Evolutionary conservation across 164 flowering plant species (phyloP).

Genomic region (Pachysandra terminalis): DNA sequence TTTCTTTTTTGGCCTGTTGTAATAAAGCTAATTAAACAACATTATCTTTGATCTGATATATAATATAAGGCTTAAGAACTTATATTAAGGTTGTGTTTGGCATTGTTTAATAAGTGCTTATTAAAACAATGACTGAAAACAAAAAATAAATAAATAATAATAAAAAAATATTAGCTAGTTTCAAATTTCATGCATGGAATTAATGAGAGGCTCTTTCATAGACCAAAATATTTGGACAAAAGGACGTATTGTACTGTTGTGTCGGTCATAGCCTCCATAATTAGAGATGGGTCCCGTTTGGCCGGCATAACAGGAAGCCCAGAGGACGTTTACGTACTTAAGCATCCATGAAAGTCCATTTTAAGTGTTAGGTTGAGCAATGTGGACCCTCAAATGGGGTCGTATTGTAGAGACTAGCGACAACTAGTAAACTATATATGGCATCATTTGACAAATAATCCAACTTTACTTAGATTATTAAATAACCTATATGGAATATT

Average conservation of each 20-base stretch:
- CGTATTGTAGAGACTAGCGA: too few species aligned
- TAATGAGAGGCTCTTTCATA: background rate
- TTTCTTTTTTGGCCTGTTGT: too few species aligned
- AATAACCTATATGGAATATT: too few species aligned
- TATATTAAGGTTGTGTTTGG: too few species aligned
- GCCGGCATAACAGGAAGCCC: background rate
- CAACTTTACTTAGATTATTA: background rate
- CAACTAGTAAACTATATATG: background rate
- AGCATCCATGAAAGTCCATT: background rate
- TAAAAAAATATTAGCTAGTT: too few species aligned
- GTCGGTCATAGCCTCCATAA: background rate
- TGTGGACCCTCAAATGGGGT: background rate
- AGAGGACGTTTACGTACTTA: background rate
- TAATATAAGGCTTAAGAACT: too few species aligned
- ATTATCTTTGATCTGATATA: too few species aligned
- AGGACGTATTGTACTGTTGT: background rate
- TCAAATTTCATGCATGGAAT: background rate
- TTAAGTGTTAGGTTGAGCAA: too few species aligned
- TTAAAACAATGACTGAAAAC: background rate
- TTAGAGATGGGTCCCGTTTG: background rate
- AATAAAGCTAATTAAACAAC: too few species aligned
- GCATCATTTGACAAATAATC: background rate
- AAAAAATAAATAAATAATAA: conserved; percentile 2
- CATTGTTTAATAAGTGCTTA: too few species aligned
- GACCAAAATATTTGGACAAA: conserved; percentile 2